Conservation (phyloP, 768 basidiomycete genomes). For the Suillus placidus region DNA sequence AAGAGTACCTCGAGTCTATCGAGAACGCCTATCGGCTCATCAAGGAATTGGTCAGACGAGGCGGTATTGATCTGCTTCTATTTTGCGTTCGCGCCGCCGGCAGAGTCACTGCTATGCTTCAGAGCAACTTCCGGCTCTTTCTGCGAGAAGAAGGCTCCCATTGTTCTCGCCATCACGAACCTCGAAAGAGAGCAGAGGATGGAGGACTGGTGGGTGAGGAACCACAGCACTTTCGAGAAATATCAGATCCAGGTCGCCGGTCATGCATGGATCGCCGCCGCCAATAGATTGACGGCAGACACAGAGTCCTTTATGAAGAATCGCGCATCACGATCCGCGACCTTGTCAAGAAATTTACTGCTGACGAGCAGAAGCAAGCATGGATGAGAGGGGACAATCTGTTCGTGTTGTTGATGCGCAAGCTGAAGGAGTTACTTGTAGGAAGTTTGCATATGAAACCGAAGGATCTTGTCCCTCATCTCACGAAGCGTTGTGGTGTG, state of each 20-base stretch:
- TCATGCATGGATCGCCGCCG: constrained; percentile 44
- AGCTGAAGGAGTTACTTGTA: constrained; percentile 20
- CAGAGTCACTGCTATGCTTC: constrained; percentile 9
- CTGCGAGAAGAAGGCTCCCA: constrained; percentile 18
- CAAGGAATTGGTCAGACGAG: neutral
- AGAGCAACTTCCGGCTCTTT: constrained; percentile 21
- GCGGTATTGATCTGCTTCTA: constrained; percentile 20
- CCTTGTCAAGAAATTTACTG: constrained; percentile 16
- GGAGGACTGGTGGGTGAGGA: constrained; percentile 39
- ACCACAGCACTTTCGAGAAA: constrained; percentile 19
- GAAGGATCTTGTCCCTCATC: constrained; percentile 20
- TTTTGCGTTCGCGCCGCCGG: constrained; percentile 19
- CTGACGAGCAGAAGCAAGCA: no score
- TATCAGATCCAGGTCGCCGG: constrained; percentile 28
- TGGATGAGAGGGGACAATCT: constrained; percentile 17
- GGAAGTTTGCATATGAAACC: constrained; percentile 12
- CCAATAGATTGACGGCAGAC: constrained; percentile 26
- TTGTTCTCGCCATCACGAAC: constrained; percentile 33
- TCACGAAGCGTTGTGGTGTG: constrained; percentile 29
- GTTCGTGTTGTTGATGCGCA: constrained; percentile 19
- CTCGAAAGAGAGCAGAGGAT: constrained; percentile 29
- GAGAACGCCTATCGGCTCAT: constrained; percentile 3
- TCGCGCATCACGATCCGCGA: constrained; percentile 32
- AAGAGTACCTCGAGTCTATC: constrained; percentile 2
- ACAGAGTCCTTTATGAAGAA: constrained; percentile 33